Base-by-base conservation (phyloP, 2,329 filamentous ascomycete genomes). In the Bipolaris victoriae region DNA sequence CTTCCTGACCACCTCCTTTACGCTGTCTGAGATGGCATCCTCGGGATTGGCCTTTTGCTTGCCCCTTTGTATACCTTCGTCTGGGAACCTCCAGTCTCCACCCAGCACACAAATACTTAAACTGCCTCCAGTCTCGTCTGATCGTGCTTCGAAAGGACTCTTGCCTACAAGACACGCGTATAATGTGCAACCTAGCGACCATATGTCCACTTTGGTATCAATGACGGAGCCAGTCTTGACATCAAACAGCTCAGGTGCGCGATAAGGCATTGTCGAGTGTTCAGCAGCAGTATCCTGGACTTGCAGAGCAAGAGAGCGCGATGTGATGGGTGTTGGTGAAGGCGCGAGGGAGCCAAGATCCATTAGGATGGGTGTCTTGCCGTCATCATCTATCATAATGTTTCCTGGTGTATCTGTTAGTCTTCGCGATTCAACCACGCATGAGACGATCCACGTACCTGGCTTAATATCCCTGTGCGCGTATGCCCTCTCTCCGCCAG, bases 251-350 rank as follows among this genome's bases (percentile, higher is more conserved):
- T 99, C 95, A 0, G 95, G 95, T 1, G 95, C 95, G 58, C 95
- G 92, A 80, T 99, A 99, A 0, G 95, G 93, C 94, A 99, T 98
- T 39, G 95, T 99, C 64, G 89, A 94, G 82, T 98, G 94, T 77
- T 99, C 95, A 52, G 94, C 95, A 20, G 95, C 95, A 39, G 87
- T 90, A 77, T 99, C 95, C 79, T 98, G 95, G 35, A 96, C 90
- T 51, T 93, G 91, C 46, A 99, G 86, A 43, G 95, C 95, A 52
- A 96, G 84, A 2, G 92, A 96, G 60, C 94, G 89, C 16, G 91
- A 95, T 4, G 94, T 96, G 66, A 98, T 94, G 24, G 91, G 86
- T 55, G 92, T 91, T 1, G 95, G 95, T 1, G 91, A 92, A 16
- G 90, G 90, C 39, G 92, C 90, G 55, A 99, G 83, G 55, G 92